Conservation (phyloP, 495 filamentous ascomycete species). For the Penicillium herquei region DNA sequence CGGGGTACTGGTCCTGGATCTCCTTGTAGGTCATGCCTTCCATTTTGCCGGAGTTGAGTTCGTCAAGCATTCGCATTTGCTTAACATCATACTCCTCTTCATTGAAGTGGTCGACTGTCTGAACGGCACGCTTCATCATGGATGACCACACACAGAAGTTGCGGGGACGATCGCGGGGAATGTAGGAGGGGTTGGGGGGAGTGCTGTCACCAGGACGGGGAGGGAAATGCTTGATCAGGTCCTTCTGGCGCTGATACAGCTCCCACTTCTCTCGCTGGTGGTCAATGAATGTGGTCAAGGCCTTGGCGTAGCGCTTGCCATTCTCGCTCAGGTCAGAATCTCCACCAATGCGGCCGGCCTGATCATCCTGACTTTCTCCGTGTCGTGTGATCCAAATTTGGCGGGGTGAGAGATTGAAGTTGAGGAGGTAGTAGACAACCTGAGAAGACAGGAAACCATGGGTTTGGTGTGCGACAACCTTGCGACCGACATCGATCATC, state of each 20-base stretch:
- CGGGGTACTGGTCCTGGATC: slow-evolving; percentile 68
- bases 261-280: slow-evolving; percentile 74
- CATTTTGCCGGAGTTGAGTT: slow-evolving; percentile 87
- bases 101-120: slow-evolving; percentile 83
- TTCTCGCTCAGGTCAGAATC: slow-evolving; percentile 77
- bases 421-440: slow-evolving; percentile 87
- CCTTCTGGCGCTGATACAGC: slow-evolving; percentile 69
- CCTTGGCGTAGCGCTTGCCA: slow-evolving; percentile 68
- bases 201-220: slow-evolving; percentile 86
- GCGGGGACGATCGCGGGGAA: slow-evolving; percentile 57
- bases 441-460: slow-evolving; percentile 88
- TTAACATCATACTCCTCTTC: slow-evolving; percentile 98
- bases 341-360: slow-evolving; percentile 76
- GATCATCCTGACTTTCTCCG: slow-evolving; percentile 80
- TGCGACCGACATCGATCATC: slow-evolving; percentile 97
- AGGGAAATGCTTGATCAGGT: slow-evolving; percentile 69
- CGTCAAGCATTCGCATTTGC: slow-evolving; percentile 97
- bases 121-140: slow-evolving; percentile 84
- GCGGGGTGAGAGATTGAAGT: slow-evolving; percentile 91
- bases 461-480: slow-evolving; percentile 85
- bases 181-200: slow-evolving; percentile 86
- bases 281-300: slow-evolving; percentile 74
- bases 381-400: slow-evolving; percentile 99
- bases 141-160: slow-evolving; percentile 98
- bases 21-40: slow-evolving; percentile 94